Conservation (phyloP, 1,284 basidiomycete genomes). For the Austroboletus novae-zelandiae region DNA sequence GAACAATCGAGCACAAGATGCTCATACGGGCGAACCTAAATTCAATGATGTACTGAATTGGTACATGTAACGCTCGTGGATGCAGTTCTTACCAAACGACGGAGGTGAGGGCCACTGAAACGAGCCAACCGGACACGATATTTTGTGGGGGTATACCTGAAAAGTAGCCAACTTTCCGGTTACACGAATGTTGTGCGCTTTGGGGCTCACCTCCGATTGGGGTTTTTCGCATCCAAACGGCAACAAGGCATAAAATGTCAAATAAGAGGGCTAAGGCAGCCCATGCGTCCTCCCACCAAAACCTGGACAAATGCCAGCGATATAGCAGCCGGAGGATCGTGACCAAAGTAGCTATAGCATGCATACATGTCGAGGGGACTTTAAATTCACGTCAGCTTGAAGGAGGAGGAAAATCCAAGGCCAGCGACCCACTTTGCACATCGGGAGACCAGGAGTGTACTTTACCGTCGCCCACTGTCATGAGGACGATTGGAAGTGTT, state of each 20-base stretch:
- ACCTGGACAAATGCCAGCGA: conserved; percentile 15
- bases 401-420: not conserved
- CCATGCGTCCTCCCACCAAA: conserved; percentile 30
- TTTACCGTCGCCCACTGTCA: not conserved
- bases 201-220: conserved; percentile 4
- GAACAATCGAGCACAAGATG: conserved; percentile 24
- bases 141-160: not conserved
- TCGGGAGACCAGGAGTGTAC: conserved; percentile 7
- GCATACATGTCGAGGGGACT: conserved; percentile 21
- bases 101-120: conserved; percentile 19
- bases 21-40: conserved; percentile 27
- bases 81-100: conserved; percentile 16
- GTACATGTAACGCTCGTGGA: not conserved
- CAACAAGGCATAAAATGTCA: conserved; percentile 18
- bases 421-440: conserved; percentile 11
- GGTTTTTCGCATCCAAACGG: conserved; percentile 16
- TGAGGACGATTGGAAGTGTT: not conserved
- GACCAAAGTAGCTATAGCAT: conserved; percentile 15
- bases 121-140: conserved; percentile 12
- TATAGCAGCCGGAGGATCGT: conserved; percentile 22
- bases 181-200: not conserved
- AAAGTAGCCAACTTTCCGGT: not conserved
- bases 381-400: not conserved
- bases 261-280: conserved; percentile 21
- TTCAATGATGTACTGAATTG: not conserved